Conservation (phyloP, 108 stramenopile species). For the Nitzschia inconspicua region DNA sequence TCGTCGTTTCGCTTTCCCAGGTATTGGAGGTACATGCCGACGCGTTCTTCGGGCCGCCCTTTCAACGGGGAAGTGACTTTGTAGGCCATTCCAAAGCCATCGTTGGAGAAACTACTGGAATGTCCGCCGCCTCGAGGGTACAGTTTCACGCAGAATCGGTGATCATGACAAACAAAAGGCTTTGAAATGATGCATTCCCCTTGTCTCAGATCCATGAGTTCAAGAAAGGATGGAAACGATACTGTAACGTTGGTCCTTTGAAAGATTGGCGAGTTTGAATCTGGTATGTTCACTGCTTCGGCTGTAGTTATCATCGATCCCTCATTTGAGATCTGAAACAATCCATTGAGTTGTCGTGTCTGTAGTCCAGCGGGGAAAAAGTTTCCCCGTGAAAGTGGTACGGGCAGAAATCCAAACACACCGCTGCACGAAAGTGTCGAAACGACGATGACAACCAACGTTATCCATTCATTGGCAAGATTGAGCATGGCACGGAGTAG, state of each 20-base stretch:
- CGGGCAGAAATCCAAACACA: neutral
- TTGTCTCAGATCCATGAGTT: constrained; percentile 14
- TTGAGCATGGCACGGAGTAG: neutral
- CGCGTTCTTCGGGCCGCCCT: constrained; percentile 11
- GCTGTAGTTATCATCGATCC: neutral
- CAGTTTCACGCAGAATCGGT: constrained; percentile 29
- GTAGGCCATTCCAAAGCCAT: constrained; percentile 28
- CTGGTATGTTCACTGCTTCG: neutral
- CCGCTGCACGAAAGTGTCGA: too few species aligned
- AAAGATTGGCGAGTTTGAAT: neutral
- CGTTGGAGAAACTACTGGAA: neutral
- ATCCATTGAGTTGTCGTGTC: neutral
- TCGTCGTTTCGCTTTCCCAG: constrained; percentile 2
- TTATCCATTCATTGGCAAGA: too few species aligned
- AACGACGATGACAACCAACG: too few species aligned
- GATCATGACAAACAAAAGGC: constrained; percentile 8
- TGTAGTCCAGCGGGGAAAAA: neutral
- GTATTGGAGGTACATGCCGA: constrained; percentile 42
- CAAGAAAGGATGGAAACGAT: constrained; percentile 14
- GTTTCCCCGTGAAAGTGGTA: neutral
- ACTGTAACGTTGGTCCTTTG: constrained; percentile 18
- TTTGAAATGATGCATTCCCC: constrained; percentile 25
- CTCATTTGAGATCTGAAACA: neutral
- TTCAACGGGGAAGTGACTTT: constrained; percentile 12
- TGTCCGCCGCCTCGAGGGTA: constrained; percentile 41